Base-by-base conservation (phyloP, 768 basidiomycete genomes). In the Macrolepiota dolichaula region DNA sequence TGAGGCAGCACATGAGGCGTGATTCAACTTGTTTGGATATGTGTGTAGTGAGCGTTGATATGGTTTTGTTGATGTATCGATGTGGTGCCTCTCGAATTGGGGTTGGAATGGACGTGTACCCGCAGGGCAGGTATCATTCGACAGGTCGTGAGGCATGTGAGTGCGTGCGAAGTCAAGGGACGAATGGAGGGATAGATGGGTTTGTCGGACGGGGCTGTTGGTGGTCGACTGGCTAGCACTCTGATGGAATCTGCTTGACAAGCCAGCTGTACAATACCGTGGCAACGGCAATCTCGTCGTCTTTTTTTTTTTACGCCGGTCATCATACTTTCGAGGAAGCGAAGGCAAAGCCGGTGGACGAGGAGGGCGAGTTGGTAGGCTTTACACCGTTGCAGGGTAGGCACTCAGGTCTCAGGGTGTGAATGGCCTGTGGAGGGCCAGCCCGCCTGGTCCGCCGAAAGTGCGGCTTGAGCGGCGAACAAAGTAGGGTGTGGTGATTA, bases 361-460 rank as follows among this genome's bases (percentile, higher is more conserved):
- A 49, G 22, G 22, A 49, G 12, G 19, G n/a, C n/a, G 7, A 22
- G 22, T 13, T 7, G 15, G 44, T 13, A 49, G 22, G 19, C 25
- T 27, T 24, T 11, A 49, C 10, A 27, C 17, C 24, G 17, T 13
- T 37, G 36, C 36, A 38, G 36, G 24, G 44, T 36, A 44, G 42
- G 9, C 40, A 60, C 51, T 22, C 51, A 53, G 40, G 51, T 53
- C 51, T 51, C 40, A 53, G 51, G 51, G 51, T 54, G 13, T 46
- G 32, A 24, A 24, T 47, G 7, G 32, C 22, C 24, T 35, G 55
- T 40, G n/a, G 42, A 37, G 46, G 15, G n/a, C 22, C 19, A 6
- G 24, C 27, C 11, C 15, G 44, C 32, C 19, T 40, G 46, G 27
- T 15, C 40, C 27, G 51, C 59, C 59, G 59, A 54, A 53, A 37